Conservation (phyloP, 2,329 filamentous ascomycete genomes). For the Penicillium brevicompactum region DNA sequence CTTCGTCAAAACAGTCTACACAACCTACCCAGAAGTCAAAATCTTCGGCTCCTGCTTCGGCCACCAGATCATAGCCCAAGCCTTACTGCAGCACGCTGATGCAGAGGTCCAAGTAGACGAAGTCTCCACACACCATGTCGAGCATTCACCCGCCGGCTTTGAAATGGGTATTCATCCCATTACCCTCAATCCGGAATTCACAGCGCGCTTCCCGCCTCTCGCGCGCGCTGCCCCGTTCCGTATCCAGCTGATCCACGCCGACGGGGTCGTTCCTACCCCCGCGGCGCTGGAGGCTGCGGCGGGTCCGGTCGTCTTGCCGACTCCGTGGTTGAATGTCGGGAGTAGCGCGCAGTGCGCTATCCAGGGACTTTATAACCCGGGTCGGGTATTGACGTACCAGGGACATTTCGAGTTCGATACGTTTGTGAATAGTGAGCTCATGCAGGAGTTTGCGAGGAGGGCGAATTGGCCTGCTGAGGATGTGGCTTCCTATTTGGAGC, state of each 20-base stretch:
- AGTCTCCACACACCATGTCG: constrained; percentile 21
- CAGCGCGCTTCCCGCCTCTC: constrained; percentile 13
- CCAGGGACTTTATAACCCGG: constrained; percentile 33
- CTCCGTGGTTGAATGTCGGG: constrained; percentile 34
- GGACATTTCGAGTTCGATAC: constrained; percentile 38
- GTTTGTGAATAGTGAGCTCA: constrained; percentile 27
- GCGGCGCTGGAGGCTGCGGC: neutral
- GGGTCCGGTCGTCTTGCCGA: constrained; percentile 15
- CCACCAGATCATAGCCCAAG: constrained; percentile 35
- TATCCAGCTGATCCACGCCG: constrained; percentile 38
- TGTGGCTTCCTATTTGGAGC: constrained; percentile 19
- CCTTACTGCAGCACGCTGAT: constrained; percentile 17
- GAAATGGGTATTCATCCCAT: constrained; percentile 36
- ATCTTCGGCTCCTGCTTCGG: constrained; percentile 40
- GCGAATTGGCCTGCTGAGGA: constrained; percentile 22
- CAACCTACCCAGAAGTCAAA: constrained; percentile 28
- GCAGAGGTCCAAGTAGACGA: neutral
- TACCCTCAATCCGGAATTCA: constrained; percentile 23
- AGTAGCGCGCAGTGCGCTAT: constrained; percentile 28
- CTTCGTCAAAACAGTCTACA: constrained; percentile 28
- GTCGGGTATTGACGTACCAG: constrained; percentile 34
- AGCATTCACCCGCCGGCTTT: constrained; percentile 21
- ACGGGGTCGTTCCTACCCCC: constrained; percentile 27
- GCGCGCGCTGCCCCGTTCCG: constrained; percentile 17
- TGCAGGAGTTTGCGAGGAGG: constrained; percentile 25